phyloP scores from a whole-genome alignment of 257 asterid genomes.

The Solanum chilense region DNA sequence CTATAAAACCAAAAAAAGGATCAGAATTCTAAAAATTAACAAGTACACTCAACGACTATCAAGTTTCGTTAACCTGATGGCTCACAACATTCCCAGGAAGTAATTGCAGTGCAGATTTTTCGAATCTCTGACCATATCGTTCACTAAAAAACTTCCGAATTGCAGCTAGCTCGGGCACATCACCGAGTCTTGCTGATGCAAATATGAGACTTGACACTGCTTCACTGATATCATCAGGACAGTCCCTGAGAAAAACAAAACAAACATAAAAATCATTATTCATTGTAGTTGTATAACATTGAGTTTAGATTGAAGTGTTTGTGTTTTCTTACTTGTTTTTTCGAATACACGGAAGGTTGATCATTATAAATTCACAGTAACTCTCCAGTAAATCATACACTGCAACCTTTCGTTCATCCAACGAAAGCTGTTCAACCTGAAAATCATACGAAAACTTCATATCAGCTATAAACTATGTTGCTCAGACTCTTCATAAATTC shows the following conservation, averaged over 20 bases:
- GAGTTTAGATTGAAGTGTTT: background rate
- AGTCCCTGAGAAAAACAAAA: conserved; percentile 35
- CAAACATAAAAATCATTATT: background rate
- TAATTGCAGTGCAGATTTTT: conserved; percentile 38
- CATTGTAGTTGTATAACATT: too few species aligned
- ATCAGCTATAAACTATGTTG: background rate
- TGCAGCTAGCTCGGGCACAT: conserved; percentile 56
- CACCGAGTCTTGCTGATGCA: conserved; percentile 73
- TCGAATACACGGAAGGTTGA: conserved; percentile 50
- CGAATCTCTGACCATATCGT: conserved; percentile 54
- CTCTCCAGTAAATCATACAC: conserved; percentile 51
- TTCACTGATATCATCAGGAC: conserved; percentile 63
- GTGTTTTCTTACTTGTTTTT: conserved; percentile 33
- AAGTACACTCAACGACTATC: background rate
- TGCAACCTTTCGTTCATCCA: conserved; percentile 41
- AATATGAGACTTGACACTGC: conserved; percentile 64
- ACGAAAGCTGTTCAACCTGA: conserved; percentile 65
- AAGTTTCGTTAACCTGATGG: conserved; percentile 28
- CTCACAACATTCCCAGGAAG: conserved; percentile 64
- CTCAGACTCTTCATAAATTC: background rate
- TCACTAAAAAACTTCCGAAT: conserved; percentile 49
- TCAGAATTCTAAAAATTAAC: background rate
- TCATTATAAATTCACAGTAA: conserved; percentile 45
- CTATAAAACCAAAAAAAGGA: conserved; percentile 18
- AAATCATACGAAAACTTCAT: background rate